phyloP scores from a whole-genome alignment of 208 protist genomes.

The Acanthamoeba sp. region DNA sequence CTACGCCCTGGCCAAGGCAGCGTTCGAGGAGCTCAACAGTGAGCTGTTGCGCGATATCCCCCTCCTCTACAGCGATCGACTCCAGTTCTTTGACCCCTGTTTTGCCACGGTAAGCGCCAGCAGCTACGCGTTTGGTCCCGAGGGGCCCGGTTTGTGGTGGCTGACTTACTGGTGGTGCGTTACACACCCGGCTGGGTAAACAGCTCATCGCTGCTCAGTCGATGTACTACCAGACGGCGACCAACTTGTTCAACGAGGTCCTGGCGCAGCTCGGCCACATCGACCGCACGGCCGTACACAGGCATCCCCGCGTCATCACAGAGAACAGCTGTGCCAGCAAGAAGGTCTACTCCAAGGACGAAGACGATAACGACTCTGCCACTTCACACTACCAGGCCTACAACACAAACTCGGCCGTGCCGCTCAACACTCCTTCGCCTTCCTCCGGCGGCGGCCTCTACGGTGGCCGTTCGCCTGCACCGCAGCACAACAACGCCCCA shows the following conservation, averaged over 20 bases:
- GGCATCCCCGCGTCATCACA: conserved; percentile 58
- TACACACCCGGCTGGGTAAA: not conserved
- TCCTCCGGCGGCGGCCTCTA: not conserved
- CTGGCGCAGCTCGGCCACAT: not conserved
- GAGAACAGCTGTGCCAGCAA: conserved; percentile 62
- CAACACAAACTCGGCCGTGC: conserved; percentile 5
- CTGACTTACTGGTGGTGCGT: not conserved
- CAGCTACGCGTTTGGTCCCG: too few relatives aligned
- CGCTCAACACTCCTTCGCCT: conserved; percentile 27
- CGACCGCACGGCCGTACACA: conserved; percentile 69
- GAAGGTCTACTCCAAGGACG: conserved; percentile 67
- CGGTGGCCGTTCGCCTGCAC: not conserved
- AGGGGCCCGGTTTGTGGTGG: too few relatives aligned
- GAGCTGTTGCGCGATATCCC: conserved; percentile 53
- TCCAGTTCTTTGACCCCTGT: conserved; percentile 50
- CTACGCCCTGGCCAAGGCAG: conserved; percentile 41
- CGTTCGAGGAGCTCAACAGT: conserved; percentile 58
- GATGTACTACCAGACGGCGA: conserved; percentile 36
- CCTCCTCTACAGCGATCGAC: conserved; percentile 53
- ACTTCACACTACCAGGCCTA: conserved; percentile 62
- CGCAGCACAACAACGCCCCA: not conserved
- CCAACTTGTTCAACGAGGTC: not conserved
- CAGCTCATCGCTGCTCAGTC: conserved; percentile 53
- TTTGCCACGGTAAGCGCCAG: conserved; percentile 20
- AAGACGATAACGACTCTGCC: conserved; percentile 29